Base-by-base conservation (phyloP, 2,329 filamentous ascomycete genomes). In the Mycocentrospora acerina region DNA sequence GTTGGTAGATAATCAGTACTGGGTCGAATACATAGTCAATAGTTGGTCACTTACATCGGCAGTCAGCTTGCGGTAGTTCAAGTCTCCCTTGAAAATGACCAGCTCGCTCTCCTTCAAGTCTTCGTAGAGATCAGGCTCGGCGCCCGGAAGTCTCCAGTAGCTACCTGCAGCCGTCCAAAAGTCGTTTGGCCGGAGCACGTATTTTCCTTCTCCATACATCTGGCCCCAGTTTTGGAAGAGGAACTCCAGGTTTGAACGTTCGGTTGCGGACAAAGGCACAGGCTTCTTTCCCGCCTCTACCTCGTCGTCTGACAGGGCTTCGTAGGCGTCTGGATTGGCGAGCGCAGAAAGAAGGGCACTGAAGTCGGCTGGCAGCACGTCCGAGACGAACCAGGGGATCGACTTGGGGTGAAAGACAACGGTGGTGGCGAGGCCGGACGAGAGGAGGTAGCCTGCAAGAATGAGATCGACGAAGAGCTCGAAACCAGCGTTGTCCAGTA, bases 331-430 rank as follows among this genome's bases (percentile, higher is more conserved):
- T 1, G 93, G 88, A 53, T 83, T 78, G 6, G 84, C 80, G n/a
- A 98, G 78, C 4, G 86, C 88, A 47, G 80, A 82, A 35, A 98
- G 80, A 2, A 97, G 78, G n/a, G 85, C 82, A 1, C 76, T 77
- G 56, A 97, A 96, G 69, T 98, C 93, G 27, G 74, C 77, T 0
- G 91, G 90, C 9, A 95, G 70, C 3, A 97, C 93, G 59, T 98
- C 93, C 1, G 90, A 96, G 32, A 98, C 93, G 63, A 97, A 98
- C 93, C 93, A 98, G 1, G 93, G 93, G 42, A 98, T 90, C 15
- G 83, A 85, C 72, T 98, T 98, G 35, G 93, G 90, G 60, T 95
- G 90, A 8, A 98, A 78, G 14, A 97, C 83, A 11, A 98, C 78
- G 16, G 82, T 82, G 0, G 90, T 96, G 0, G 93, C 93, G 5